These are phyloP conservation scores for Hibiscus syriacus DNA, from an alignment of 345 rosid species.

Conservation along the genomic window DNA sequence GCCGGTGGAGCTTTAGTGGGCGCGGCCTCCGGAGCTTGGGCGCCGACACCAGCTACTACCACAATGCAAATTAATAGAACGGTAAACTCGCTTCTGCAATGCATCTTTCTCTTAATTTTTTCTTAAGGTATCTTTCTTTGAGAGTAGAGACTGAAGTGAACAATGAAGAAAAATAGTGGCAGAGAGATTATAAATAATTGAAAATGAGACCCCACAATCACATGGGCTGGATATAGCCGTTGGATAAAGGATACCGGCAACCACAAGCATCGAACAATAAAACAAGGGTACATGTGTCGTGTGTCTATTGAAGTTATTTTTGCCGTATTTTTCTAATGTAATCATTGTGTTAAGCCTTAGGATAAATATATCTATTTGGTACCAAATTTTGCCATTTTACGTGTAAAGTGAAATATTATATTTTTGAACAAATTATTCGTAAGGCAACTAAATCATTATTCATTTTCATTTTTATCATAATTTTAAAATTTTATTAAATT, in stretches of 20 bases:
- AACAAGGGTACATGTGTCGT: too few species aligned
- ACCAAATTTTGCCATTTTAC: too few species aligned
- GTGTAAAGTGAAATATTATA: too few species aligned
- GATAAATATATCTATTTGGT: too few species aligned
- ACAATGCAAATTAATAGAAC: constrained; percentile 34
- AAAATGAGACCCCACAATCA: constrained; percentile 8
- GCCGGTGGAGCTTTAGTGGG: constrained; percentile 18
- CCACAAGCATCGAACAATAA: constrained; percentile 14
- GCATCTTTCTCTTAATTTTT: constrained; percentile 4
- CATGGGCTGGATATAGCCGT: constrained; percentile 37
- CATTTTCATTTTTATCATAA: too few species aligned
- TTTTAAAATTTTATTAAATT: too few species aligned
- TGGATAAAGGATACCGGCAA: constrained; percentile 21
- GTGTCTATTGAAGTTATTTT: too few species aligned
- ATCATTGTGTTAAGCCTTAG: too few species aligned
- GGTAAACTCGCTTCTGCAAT: constrained; percentile 17
- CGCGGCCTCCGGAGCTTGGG: constrained; percentile 41
- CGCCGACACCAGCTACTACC: constrained; percentile 41
- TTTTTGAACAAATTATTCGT: too few species aligned
- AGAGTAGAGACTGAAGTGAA: background rate
- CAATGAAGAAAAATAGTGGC: background rate
- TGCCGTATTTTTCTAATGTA: too few species aligned
- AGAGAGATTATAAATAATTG: background rate
- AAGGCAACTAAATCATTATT: too few species aligned
- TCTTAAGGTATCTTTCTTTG: background rate